phyloP scores from a whole-genome alignment of 2,329 filamentous ascomycete genomes.

The Zasmidium cellare region DNA sequence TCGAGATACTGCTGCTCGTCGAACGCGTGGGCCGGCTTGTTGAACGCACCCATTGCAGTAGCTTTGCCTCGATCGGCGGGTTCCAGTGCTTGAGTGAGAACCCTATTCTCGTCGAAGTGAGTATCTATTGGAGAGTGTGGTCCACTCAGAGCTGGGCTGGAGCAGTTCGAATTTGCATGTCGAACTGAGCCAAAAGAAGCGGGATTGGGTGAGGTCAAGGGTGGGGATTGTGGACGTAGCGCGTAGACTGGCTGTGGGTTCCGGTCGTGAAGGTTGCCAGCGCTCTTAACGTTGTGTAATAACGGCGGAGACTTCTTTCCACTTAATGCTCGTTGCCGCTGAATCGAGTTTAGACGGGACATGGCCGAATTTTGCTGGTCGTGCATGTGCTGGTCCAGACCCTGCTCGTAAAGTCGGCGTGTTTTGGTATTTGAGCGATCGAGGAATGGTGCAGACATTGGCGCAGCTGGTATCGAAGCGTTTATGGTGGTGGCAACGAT shows the following conservation, averaged over 20 bases:
- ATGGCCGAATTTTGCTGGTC: constrained; percentile 77
- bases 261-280: constrained; percentile 64
- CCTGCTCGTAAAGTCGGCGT: constrained; percentile 79
- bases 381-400: constrained; percentile 74
- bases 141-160: constrained; percentile 41
- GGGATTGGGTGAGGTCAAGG: constrained; percentile 37
- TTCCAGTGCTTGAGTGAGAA: constrained; percentile 64
- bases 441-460: constrained; percentile 35
- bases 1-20: constrained; percentile 84
- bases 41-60: constrained; percentile 70
- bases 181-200: constrained; percentile 38
- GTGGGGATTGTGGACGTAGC: constrained; percentile 41
- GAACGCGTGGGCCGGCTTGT: constrained; percentile 73
- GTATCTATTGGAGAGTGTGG: constrained; percentile 61
- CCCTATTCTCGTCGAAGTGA: constrained; percentile 60
- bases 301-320: constrained; percentile 49
- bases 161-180: constrained; percentile 37
- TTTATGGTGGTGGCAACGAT: constrained; percentile 15
- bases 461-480: constrained; percentile 21
- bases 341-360: constrained; percentile 76
- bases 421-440: constrained; percentile 70
- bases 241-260: constrained; percentile 31
- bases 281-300: constrained; percentile 51
- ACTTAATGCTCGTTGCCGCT: constrained; percentile 58
- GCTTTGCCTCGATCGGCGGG: constrained; percentile 79